phyloP scores from a whole-genome alignment of 768 basidiomycete species.

The Inosperma sp. region DNA sequence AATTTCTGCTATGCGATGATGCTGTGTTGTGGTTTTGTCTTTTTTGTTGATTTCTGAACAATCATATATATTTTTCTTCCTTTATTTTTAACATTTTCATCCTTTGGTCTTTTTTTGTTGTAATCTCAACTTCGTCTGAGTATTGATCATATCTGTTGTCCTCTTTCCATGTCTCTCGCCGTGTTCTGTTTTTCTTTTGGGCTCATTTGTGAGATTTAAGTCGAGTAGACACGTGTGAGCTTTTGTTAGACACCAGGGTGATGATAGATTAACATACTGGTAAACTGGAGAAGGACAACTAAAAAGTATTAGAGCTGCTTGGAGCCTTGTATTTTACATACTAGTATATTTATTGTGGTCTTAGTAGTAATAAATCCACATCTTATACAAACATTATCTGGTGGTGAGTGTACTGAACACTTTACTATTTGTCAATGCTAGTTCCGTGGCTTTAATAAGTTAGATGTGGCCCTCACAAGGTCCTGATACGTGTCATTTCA shows the following conservation, averaged over 20 bases:
- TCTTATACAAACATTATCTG: too few relatives aligned
- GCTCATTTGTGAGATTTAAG: slow-evolving; percentile 7
- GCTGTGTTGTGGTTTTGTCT: slow-evolving; percentile 12
- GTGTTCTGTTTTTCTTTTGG: not conserved
- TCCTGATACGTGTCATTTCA: too few relatives aligned
- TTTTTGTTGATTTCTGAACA: slow-evolving; percentile 9
- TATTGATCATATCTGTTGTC: not conserved
- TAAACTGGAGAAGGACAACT: too few relatives aligned
- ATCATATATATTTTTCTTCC: slow-evolving; percentile 5
- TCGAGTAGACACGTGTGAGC: not conserved
- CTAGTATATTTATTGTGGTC: not conserved
- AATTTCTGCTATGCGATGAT: slow-evolving; percentile 2
- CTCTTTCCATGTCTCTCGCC: slow-evolving; percentile 2
- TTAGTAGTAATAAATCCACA: too few relatives aligned
- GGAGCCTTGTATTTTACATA: too few relatives aligned
- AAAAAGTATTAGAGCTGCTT: too few relatives aligned
- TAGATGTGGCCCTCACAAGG: too few relatives aligned
- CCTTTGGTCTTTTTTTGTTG: slow-evolving; percentile 12
- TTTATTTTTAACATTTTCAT: slow-evolving; percentile 9
- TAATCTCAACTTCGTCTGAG: not conserved
- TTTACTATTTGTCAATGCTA: too few relatives aligned
- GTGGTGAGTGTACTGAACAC: too few relatives aligned
- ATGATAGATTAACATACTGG: slow-evolving; percentile 2
- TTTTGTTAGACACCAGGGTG: not conserved
- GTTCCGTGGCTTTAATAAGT: too few relatives aligned